These are phyloP conservation scores for Leccinum imitatum DNA, from an alignment of 768 basidiomycete genomes.

Conservation along the genomic window DNA sequence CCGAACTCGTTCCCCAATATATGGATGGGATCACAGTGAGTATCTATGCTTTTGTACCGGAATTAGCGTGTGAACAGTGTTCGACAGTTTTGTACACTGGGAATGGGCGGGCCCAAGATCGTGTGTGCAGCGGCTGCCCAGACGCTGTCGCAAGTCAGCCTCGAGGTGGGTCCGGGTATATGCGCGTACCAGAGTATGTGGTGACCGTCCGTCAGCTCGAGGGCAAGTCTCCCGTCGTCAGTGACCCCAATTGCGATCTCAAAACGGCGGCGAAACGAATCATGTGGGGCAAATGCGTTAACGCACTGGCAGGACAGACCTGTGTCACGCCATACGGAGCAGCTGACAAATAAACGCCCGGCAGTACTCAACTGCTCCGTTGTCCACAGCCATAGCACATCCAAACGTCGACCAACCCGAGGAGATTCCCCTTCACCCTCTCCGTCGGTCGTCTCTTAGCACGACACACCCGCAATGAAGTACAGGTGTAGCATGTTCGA, in stretches of 20 bases:
- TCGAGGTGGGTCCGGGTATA: constrained; percentile 41
- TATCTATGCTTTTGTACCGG: neutral
- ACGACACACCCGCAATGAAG: no score
- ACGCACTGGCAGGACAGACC: constrained; percentile 61
- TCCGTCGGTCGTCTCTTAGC: no score
- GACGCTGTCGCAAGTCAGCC: constrained; percentile 64
- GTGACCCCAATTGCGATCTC: constrained; percentile 66
- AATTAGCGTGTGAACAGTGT: neutral
- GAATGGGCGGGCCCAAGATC: constrained; percentile 56
- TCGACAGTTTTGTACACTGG: constrained; percentile 57
- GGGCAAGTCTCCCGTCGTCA: constrained; percentile 74
- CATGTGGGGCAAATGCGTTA: constrained; percentile 66
- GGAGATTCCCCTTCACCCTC: no score
- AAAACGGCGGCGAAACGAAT: constrained; percentile 66
- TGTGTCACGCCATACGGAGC: constrained; percentile 50
- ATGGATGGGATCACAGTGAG: constrained; percentile 53
- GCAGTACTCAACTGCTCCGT: no score
- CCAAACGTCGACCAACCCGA: no score
- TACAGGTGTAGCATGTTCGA: no score
- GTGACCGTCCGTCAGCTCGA: constrained; percentile 44
- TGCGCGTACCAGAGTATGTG: neutral
- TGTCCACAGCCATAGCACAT: no score
- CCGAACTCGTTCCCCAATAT: constrained; percentile 72
- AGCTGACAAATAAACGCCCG: no score
- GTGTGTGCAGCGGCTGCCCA: constrained; percentile 76